Base-by-base conservation (phyloP, 1,284 basidiomycete genomes). In the Irpex sp. region DNA sequence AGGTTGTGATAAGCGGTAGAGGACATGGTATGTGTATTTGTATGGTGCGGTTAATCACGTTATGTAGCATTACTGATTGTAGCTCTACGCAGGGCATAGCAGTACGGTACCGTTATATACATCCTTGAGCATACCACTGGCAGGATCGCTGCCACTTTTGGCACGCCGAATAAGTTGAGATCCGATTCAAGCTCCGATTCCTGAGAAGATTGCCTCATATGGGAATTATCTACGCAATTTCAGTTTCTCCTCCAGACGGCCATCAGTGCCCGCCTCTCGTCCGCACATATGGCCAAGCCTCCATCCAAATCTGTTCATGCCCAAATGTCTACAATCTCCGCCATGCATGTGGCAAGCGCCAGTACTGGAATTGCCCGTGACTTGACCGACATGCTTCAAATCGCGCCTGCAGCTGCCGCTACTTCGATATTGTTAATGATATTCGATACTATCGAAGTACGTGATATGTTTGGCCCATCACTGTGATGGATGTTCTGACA, bases 401-500 rank as follows among this genome's bases (percentile, higher is more conserved):
- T 68, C 43, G 63, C 64, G 9, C 68, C 69, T 11, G 69, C 61
- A 13, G 61, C 63, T 35, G 69, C 69, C 7, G 69, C 67, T 17
- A 67, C 68, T 5, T 61, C 64, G 8, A 50, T 67, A 5, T 31
- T 69, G 9, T 60, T 70, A 6, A 58, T 68, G 33, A 66, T 67
- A 9, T 64, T 67, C 19, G 39, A 64, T 11, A 67, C 66, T 4
- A 58, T 66, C n/a, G 60, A 67, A 50, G 66, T 67, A 37, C 49
- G 59, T 26, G 15, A 6, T 35, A 17, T 6, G 60, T 51, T 50
- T 1, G 17, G 6, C 19, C 1, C 1, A 26, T 59, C 8, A 3
- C 35, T 9, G 26, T 35, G 36, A 46, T 9, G 8, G 5, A 6
- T 6, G 31, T 33, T 6, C 31, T 33, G 31, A 33, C 5, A 33